phyloP scores from a whole-genome alignment of 2,329 filamentous ascomycete genomes.

The Xylariomycetidae sp. region DNA sequence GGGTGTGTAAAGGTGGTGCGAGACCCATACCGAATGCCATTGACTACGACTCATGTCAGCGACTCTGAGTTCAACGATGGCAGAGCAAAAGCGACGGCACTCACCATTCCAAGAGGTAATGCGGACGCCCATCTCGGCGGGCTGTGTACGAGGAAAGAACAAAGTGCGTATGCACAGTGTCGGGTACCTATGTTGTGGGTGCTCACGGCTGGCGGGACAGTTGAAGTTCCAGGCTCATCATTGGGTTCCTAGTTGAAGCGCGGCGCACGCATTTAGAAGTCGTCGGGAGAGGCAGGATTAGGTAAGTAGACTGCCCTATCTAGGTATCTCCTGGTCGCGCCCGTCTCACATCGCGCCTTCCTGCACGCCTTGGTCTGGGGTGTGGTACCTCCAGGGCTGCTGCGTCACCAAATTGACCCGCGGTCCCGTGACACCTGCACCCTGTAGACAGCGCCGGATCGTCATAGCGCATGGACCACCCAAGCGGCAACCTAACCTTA shows the following conservation, averaged over 20 bases:
- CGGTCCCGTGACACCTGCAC: slow-evolving; percentile 20
- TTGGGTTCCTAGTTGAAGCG: too few species aligned
- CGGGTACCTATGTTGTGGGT: too few species aligned
- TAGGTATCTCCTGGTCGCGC: too few species aligned
- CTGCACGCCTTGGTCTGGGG: too few species aligned
- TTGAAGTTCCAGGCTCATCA: too few species aligned
- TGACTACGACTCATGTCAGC: slow-evolving; percentile 48
- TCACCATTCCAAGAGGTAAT: slow-evolving; percentile 85
- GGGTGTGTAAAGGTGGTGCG: neutral
- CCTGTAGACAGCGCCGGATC: neutral
- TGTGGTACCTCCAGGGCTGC: too few species aligned
- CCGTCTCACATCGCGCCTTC: too few species aligned
- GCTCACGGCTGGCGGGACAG: too few species aligned
- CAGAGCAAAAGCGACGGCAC: slow-evolving; percentile 13
- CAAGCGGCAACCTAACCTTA: neutral
- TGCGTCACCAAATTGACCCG: slow-evolving; percentile 24
- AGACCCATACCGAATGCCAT: slow-evolving; percentile 64
- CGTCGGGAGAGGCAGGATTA: too few species aligned
- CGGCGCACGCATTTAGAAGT: too few species aligned
- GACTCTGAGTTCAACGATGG: neutral
- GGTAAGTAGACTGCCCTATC: too few species aligned
- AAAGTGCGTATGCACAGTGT: slow-evolving; percentile 4
- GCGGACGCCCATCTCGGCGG: slow-evolving; percentile 59
- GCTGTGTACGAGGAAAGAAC: neutral
- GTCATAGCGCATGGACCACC: slow-evolving; percentile 8